Evolutionary conservation across 352 stramenopile genomes (phyloP), one percentile per base, ranked within the genome.

Genomic region (Phytophthora aleatoria): DNA sequence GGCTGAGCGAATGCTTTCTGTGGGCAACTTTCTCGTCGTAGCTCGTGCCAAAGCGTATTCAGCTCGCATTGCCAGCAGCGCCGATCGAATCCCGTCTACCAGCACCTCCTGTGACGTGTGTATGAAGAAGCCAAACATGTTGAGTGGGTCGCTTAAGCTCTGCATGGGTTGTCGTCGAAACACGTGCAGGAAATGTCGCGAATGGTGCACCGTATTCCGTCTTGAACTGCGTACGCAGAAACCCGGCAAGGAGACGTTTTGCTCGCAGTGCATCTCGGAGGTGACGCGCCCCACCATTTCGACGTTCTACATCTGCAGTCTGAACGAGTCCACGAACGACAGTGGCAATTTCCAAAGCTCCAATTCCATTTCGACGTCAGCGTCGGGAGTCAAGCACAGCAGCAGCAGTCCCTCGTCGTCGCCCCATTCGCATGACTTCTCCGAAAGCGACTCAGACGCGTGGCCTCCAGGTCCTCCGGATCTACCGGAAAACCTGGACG

Each of bases 81-180:
- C 76, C 13, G 57, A 85, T 8, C 71, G 57, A 6, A 47, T 77
- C 38, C 48, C 64, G 13, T 77, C 76, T 6, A 71, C 69, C 0
- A 76, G 57, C 11, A 69, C 55, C 20, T 69, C 67, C 35, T 90
- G 81, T 39, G 77, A 84, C n/a, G 64, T 87, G 27, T 90, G 81
- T 33, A 76, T 81, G 57, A 77, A 76, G 36, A 70, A 70, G 15
- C 67, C 77, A 0, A 74, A 59, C 30, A 28, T 89, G 8, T 60
- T 89, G n/a, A 48, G 42, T 8, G 57, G 69, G 0, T 45, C 61
- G 6, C 51, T 81, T 11, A 76, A 85, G 41, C 35, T 77, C 27
- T 90, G 81, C 47, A 73, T 78, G 61, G 81, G 79, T n/a, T 90
- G 81, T 54, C 70, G 78, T 7, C 75, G 71, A 12, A 79, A 79